A percentile compares a stretch with the other conserved stretches of the same genome.
These are phyloP conservation scores for Bolboschoenoplectus hybrid DNA, from an alignment of 202 grass and related monocot species.

Conservation along the genomic window DNA sequence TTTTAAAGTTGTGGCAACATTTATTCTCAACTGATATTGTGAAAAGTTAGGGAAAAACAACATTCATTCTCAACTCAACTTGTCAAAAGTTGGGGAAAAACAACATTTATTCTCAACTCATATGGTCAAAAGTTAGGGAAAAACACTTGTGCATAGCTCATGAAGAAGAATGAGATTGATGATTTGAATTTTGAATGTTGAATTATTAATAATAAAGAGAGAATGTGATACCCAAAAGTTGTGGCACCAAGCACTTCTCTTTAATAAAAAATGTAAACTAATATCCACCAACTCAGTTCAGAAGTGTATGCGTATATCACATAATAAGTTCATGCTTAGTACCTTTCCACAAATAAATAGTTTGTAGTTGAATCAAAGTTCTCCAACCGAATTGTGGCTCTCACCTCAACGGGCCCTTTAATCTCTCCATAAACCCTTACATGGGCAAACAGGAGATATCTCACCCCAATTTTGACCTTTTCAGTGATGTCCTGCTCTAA, in stretches of 20 bases:
- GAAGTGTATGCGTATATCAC: not conserved
- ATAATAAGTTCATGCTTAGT: conserved; percentile 40
- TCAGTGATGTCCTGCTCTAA: conserved; percentile 83
- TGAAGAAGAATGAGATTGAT: not conserved
- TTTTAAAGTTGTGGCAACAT: not conserved
- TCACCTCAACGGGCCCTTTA: conserved; percentile 57
- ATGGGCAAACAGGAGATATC: conserved; percentile 57
- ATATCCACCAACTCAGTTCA: conserved; percentile 7
- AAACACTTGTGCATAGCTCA: not conserved
- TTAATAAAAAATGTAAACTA: conserved; percentile 9
- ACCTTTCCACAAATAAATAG: conserved; percentile 74
- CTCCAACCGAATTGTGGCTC: conserved; percentile 69
- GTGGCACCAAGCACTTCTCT: not conserved
- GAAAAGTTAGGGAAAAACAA: not conserved
- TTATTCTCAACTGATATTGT: not conserved
- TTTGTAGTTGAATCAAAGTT: conserved; percentile 59
- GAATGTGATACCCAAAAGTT: conserved; percentile 27
- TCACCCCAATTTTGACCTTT: conserved; percentile 49
- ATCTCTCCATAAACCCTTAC: conserved; percentile 69
- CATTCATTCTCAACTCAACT: not conserved
- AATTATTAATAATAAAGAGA: conserved; percentile 27
- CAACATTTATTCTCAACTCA: not conserved
- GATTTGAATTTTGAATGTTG: conserved; percentile 13
- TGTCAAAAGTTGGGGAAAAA: not conserved
- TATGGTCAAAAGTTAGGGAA: not conserved